phyloP scores from a whole-genome alignment of 2,329 filamentous ascomycete genomes.

The Ceratocystis smalleyi region DNA sequence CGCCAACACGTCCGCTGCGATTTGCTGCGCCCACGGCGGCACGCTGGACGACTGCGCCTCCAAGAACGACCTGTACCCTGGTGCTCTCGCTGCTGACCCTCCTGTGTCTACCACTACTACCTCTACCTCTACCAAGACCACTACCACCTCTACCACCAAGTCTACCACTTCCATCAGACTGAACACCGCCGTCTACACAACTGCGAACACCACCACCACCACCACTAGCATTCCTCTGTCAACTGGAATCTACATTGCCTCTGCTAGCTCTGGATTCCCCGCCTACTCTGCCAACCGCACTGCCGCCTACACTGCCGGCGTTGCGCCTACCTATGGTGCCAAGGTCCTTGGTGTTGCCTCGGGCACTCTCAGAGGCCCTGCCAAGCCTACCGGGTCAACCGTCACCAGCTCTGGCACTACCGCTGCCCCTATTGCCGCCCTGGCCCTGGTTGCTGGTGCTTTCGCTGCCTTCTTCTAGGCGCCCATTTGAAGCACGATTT shows the following conservation, averaged over 20 bases:
- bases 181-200: constrained; percentile 11
- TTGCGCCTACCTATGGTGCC: background rate
- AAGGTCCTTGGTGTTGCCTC: background rate
- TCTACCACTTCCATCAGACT: constrained; percentile 15
- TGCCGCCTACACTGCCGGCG: constrained; percentile 3
- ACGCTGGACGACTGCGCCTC: constrained; percentile 39
- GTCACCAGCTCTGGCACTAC: constrained; percentile 10
- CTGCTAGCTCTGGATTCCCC: constrained; percentile 6
- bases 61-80: constrained; percentile 34
- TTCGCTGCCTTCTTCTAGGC: constrained; percentile 17
- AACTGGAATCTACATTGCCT: constrained; percentile 7
- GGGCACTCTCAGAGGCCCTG: constrained; percentile 1
- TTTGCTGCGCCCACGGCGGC: constrained; percentile 45
- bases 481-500: background rate
- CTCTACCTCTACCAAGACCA: constrained; percentile 21
- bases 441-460: constrained; percentile 16
- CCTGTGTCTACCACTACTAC: constrained; percentile 22
- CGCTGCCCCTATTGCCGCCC: constrained; percentile 13
- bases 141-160: constrained; percentile 21
- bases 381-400: constrained; percentile 4
- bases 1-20: constrained; percentile 22
- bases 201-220: constrained; percentile 12
- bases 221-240: constrained; percentile 3
- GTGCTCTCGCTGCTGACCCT: constrained; percentile 28
- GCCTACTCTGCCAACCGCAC: constrained; percentile 12